Evolutionary conservation across 1,284 basidiomycete genomes (phyloP), one percentile per base, ranked within the genome.

Genomic region (Rhodotorula sp.): DNA sequence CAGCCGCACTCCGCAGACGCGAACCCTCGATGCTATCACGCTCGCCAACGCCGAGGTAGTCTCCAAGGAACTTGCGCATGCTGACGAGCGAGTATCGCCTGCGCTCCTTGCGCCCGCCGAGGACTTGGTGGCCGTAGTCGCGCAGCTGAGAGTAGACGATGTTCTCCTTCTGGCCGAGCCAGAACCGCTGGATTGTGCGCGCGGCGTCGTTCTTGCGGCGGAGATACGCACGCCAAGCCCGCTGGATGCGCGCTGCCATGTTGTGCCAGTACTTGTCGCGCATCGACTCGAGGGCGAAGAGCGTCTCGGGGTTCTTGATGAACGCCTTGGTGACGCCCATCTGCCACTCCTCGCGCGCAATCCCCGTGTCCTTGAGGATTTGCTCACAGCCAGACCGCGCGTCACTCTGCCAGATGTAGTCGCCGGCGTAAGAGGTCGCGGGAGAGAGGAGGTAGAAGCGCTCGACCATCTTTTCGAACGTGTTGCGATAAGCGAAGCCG

Each of bases 241-340:
- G 89, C 81, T 99, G 96, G 64, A 99, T 99, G 59, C 95, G 89
- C 52, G 83, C 88, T 0, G 95, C 95, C 95, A 99, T 99, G 79
- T 98, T 98, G 82, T 99, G 96, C 96, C 96, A 99, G 82, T 99
- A 99, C 67, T 91, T 88, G 80, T 99, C 96, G 64, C 95, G 89
- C 92, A 99, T 98, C 29, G 93, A 94, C 82, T 99, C 95, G 64
- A 99, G 84, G 29, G 95, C 96, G 80, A 99, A 99, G 30, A 99
- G 87, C 51, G 95, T 99, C 81, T 99, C 95, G 0, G 95, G 95
- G 79, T 95, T 98, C 85, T 99, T 99, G 83, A 99, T 99, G 81
- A 99, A 99, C 0, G 95, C 95, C 79, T 99, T 99, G 19, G 95
- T 96, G 4, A 90, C 88, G 74, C 96, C 95, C 93, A 99, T 96